Evolutionary conservation across 352 stramenopile genomes (phyloP).

Genomic region (Phytophthora boehmeriae): DNA sequence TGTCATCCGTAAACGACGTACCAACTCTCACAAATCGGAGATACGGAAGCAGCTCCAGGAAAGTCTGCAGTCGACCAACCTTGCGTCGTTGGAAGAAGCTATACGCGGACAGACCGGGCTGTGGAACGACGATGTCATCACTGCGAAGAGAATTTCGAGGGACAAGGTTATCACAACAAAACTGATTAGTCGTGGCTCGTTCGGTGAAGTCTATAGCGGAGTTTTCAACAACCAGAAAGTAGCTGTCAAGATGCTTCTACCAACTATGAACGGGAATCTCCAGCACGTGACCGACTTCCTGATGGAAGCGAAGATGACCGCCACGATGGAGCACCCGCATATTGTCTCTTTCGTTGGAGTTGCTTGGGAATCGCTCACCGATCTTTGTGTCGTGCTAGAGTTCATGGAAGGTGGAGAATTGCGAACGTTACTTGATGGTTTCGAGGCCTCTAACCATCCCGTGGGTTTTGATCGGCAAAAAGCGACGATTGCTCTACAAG

Average conservation of each 20-base stretch:
- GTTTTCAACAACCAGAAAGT: constrained; percentile 33
- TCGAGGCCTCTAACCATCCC: constrained; percentile 2
- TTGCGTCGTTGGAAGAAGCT: constrained; percentile 9
- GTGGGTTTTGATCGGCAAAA: constrained; percentile 41
- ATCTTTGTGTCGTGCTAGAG: constrained; percentile 50
- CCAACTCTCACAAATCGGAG: neutral
- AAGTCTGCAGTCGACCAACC: constrained; percentile 1
- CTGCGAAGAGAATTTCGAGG: constrained; percentile 30
- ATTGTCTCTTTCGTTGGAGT: constrained; percentile 50
- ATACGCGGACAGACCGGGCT: constrained; percentile 19
- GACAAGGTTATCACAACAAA: constrained; percentile 29
- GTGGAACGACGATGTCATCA: constrained; percentile 45
- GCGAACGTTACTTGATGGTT: constrained; percentile 34
- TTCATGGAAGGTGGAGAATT: constrained; percentile 57
- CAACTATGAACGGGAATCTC: constrained; percentile 25
- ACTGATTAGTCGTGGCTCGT: constrained; percentile 40
- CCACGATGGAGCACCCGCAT: constrained; percentile 34
- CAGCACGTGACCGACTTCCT: constrained; percentile 38
- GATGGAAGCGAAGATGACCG: constrained; percentile 41
- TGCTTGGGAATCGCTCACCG: constrained; percentile 41
- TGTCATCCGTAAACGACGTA: neutral
- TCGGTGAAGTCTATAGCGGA: constrained; percentile 45
- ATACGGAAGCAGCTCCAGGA: neutral
- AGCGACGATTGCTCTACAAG: constrained; percentile 36
- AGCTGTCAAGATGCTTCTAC: constrained; percentile 45